Evolutionary conservation across 192 early-diverging fungal genomes (phyloP).

Genomic region (Backusella tuberculispora): DNA sequence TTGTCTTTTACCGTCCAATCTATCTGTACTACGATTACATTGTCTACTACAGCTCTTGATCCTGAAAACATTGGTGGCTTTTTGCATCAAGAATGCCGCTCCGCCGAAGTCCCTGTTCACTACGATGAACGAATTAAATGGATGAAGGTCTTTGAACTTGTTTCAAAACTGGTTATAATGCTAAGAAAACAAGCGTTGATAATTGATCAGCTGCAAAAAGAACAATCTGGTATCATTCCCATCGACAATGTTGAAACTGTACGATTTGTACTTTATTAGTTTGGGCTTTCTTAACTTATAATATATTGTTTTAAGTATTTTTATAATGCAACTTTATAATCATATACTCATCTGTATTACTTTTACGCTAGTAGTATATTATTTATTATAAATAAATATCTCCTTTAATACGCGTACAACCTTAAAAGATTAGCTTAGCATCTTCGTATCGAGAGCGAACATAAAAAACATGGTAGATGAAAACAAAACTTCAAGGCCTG

Average conservation of each 20-base stretch:
- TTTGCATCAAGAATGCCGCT: conserved; percentile 25
- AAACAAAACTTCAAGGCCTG: conserved; percentile 9
- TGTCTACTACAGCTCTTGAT: conserved; percentile 24
- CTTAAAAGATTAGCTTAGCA: conserved; percentile 6
- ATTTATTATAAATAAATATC: conserved; percentile 18
- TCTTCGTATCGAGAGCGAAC: conserved; percentile 3
- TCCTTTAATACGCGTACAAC: background rate
- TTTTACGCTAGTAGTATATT: background rate
- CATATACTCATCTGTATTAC: background rate
- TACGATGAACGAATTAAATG: conserved; percentile 8
- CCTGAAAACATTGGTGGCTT: conserved; percentile 3
- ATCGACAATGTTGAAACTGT: conserved; percentile 24
- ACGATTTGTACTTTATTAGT: background rate
- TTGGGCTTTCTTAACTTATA: conserved; percentile 9
- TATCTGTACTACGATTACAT: conserved; percentile 22
- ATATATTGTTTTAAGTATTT: conserved; percentile 14
- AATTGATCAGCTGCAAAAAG: conserved; percentile 24
- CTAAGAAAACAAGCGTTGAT: conserved; percentile 24
- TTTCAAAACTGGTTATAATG: conserved; percentile 17
- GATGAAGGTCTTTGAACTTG: conserved; percentile 25
- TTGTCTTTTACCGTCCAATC: conserved; percentile 20
- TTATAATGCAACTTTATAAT: background rate
- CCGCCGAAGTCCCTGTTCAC: conserved; percentile 11
- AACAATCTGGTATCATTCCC: conserved; percentile 22
- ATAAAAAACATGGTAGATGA: conserved; percentile 1